A percentile compares a stretch with the other conserved stretches of the same genome.
Conservation (phyloP, 1,284 basidiomycete genomes). For the Retiboletus fuscus region DNA sequence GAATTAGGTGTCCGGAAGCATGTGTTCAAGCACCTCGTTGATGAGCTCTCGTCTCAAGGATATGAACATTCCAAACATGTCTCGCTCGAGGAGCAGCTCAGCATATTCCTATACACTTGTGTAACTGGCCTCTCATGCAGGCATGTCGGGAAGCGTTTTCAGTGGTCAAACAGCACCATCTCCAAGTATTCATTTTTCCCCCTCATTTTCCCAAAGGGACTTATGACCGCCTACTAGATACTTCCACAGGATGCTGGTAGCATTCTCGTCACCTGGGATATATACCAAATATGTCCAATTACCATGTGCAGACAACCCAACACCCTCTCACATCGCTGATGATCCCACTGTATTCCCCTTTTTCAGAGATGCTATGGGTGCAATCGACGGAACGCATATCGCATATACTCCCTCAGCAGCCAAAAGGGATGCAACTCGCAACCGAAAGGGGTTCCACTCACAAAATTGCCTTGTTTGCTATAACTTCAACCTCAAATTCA, state of each 20-base stretch:
- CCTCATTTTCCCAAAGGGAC: not conserved
- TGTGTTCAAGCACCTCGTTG: not conserved
- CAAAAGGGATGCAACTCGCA: not conserved
- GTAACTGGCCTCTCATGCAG: constrained; percentile 24
- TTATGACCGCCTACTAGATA: no score
- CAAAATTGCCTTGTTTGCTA: no score
- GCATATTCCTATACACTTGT: no score
- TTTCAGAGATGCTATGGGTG: constrained; percentile 23
- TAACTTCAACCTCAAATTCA: no score
- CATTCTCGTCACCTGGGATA: constrained; percentile 1
- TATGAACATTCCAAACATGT: not conserved
- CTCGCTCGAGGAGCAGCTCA: no score
- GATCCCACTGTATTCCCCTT: not conserved
- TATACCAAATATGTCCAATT: constrained; percentile 9
- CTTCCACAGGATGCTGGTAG: constrained; percentile 10
- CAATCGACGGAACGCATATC: constrained; percentile 1
- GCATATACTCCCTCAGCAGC: not conserved
- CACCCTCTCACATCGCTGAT: no score
- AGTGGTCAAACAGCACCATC: no score
- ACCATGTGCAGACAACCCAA: not conserved
- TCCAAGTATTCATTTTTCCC: not conserved
- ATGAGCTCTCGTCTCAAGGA: not conserved
- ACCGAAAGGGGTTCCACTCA: no score
- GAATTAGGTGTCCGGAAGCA: constrained; percentile 3
- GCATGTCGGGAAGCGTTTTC: no score